These are phyloP conservation scores for Pseudopithomyces maydicus DNA, from an alignment of 2,329 filamentous ascomycete species.

Conservation along the genomic window DNA sequence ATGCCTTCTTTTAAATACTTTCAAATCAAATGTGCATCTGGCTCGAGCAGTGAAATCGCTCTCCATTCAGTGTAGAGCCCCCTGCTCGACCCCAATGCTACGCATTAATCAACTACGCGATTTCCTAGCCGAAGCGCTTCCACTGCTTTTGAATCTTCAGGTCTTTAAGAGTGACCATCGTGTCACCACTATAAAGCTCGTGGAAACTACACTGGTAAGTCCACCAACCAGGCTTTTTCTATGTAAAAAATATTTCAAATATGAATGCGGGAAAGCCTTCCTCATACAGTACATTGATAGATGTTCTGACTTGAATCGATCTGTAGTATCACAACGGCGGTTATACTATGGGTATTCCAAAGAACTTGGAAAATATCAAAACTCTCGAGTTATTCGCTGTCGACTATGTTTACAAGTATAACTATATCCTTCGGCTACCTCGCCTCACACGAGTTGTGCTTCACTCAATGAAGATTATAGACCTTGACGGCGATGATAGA, in stretches of 20 bases:
- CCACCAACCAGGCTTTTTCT: too few relatives aligned
- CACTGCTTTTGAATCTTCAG: neutral
- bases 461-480: neutral
- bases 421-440: constrained; percentile 13
- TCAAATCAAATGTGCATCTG: constrained; percentile 2
- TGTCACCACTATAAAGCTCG: neutral
- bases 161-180: neutral
- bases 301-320: too few relatives aligned
- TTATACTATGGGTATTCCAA: constrained; percentile 6
- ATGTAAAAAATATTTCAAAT: too few relatives aligned
- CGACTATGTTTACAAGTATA: constrained; percentile 10
- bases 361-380: constrained; percentile 4
- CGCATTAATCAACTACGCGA: neutral
- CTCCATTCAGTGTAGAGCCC: neutral
- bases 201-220: neutral
- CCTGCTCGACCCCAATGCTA: neutral
- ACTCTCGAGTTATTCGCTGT: constrained; percentile 7
- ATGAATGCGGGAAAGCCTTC: too few relatives aligned
- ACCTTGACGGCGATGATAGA: constrained; percentile 2
- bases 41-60: neutral
- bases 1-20: neutral
- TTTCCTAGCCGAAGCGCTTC: constrained; percentile 5
- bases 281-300: too few relatives aligned
- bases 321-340: constrained; percentile 6
- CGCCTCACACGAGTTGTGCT: constrained; percentile 6